phyloP scores from a whole-genome alignment of 192 early-diverging fungal genomes.

The Paraglomus occultum region DNA sequence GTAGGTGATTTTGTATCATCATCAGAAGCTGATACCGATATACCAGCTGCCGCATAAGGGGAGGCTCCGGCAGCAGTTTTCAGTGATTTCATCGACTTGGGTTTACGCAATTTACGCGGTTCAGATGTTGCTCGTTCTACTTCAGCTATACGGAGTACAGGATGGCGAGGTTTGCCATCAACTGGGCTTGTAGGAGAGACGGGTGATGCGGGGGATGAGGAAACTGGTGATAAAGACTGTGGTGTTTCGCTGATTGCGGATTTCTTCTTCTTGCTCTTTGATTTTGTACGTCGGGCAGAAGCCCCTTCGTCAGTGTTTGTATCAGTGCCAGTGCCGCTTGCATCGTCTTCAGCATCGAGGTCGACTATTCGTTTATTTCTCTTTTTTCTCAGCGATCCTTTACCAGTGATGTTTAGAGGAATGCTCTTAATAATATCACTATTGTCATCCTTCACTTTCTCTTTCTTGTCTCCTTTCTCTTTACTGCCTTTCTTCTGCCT shows the following conservation, averaged over 20 bases:
- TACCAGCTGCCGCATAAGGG: slow-evolving; percentile 17
- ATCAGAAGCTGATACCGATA: slow-evolving; percentile 18
- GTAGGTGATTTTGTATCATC: slow-evolving; percentile 27
- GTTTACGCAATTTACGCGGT: not conserved
- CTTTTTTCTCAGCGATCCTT: not conserved
- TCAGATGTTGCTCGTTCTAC: not conserved
- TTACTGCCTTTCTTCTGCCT: slow-evolving; percentile 23
- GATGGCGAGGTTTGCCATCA: not conserved
- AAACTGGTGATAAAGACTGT: not conserved
- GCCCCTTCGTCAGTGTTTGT: slow-evolving; percentile 4
- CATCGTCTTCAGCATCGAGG: slow-evolving; percentile 17
- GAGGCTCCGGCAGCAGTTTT: slow-evolving; percentile 21
- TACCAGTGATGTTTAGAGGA: not conserved
- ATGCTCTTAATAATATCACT: not conserved
- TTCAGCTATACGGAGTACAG: slow-evolving; percentile 3
- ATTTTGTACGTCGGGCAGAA: not conserved
- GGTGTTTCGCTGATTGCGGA: slow-evolving; percentile 27
- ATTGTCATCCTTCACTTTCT: slow-evolving; percentile 10
- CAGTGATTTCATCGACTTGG: slow-evolving; percentile 8
- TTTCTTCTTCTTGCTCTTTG: slow-evolving; percentile 33
- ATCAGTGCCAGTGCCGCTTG: not conserved
- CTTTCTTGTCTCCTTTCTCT: slow-evolving; percentile 16
- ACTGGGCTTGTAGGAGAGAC: not conserved
- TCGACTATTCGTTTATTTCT: not conserved
- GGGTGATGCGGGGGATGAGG: not conserved